Evolutionary conservation across 2,329 filamentous ascomycete species (phyloP), one percentile per base, ranked within the genome.

Genomic region (Akanthomyces dipterigenus): DNA sequence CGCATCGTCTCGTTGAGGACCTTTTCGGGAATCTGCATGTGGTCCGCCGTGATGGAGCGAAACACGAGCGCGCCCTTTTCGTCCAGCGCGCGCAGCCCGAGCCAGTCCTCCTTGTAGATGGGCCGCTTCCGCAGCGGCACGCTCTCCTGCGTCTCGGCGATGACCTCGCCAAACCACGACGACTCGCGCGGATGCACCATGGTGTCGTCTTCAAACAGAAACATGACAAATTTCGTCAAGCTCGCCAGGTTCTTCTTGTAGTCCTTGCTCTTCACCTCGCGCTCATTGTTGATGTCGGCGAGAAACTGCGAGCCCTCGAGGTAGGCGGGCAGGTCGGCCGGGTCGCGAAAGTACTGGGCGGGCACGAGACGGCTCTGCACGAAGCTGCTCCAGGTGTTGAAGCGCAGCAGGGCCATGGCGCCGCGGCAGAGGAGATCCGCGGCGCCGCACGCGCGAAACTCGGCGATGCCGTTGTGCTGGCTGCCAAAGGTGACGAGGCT

Each of bases 251-350:
- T 89, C 67, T 82, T 74, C 71, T 82, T 86, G 74, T 98, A 99
- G 14, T 77, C 81, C 40, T 75, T 69, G 69, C 92, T 96, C 83
- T 96, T 96, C 60, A 78, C 64, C 54, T 66, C 65, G 12, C 93
- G 83, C 82, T 99, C 95, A 73, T 98, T 98, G 76, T 99, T 99
- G 76, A 98, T 88, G 71, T 98, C 93, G 11, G 93, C 95, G 9
- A 99, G 80, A 74, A 96, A 97, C 72, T 93, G 93, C 68, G 90
- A 95, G 71, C 85, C 73, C 66, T 87, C 84, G 22, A 98, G 82
- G 71, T 98, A 99, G 34, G 80, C 76, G 1, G 86, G 83, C 73
- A 91, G 75, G 63, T 78, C 73, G 24, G 50, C 51, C 63, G 84
- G 83, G 65, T 93, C 85, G 57, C 93, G 88, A 79, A 89, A 98